Conservation (phyloP, 2,329 filamentous ascomycete genomes). For the Kalmusia sp. region DNA sequence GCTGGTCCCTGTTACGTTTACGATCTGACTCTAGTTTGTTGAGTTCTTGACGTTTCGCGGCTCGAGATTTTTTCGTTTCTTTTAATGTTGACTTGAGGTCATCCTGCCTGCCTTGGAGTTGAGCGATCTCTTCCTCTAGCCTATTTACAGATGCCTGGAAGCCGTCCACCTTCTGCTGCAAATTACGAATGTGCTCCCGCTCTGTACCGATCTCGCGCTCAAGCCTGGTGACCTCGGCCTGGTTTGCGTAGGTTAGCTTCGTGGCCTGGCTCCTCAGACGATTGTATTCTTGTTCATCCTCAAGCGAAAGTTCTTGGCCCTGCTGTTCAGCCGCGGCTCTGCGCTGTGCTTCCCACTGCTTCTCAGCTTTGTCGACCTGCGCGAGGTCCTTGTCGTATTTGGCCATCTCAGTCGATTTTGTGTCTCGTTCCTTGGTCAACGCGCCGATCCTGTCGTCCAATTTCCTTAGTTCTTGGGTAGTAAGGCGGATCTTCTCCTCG, state of each 20-base stretch:
- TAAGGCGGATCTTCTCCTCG: constrained; percentile 85
- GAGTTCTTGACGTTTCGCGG: constrained; percentile 87
- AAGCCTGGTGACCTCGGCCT: constrained; percentile 84
- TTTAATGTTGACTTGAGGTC: constrained; percentile 69
- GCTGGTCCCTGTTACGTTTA: constrained; percentile 71
- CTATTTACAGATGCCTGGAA: constrained; percentile 77
- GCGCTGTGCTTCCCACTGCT: constrained; percentile 88
- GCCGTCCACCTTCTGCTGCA: constrained; percentile 86
- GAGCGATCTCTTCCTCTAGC: constrained; percentile 73
- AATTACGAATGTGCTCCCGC: constrained; percentile 85
- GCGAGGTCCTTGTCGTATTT: constrained; percentile 82
- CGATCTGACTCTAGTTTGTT: constrained; percentile 62
- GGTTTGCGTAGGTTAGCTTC: constrained; percentile 79
- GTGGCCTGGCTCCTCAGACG: constrained; percentile 83
- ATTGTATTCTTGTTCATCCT: constrained; percentile 90
- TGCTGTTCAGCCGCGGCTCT: constrained; percentile 83
- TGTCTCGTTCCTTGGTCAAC: constrained; percentile 77
- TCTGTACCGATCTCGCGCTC: constrained; percentile 89
- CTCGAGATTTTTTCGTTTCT: constrained; percentile 77
- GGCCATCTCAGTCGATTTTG: constrained; percentile 71
- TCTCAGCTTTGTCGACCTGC: constrained; percentile 86
- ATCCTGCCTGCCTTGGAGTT: constrained; percentile 72
- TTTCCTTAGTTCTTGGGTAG: constrained; percentile 72
- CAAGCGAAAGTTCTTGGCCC: constrained; percentile 83
- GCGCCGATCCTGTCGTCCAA: constrained; percentile 72